These are phyloP conservation scores for Xylariaceae sp. DNA, from an alignment of 2,329 filamentous ascomycete genomes.

Conservation along the genomic window DNA sequence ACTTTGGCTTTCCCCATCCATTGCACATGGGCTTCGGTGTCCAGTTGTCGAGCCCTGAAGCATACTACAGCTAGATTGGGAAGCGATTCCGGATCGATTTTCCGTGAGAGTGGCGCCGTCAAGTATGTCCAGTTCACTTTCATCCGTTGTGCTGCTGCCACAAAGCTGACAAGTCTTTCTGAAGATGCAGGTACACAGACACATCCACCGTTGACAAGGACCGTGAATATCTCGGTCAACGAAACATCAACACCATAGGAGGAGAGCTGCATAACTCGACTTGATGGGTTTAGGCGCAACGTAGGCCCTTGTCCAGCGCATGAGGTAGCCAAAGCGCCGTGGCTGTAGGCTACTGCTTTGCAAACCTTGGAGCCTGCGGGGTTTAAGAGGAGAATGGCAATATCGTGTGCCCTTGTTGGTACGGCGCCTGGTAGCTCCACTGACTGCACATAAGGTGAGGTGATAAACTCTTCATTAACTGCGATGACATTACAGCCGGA, in stretches of 20 bases:
- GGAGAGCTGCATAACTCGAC: constrained; percentile 58
- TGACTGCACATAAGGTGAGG: constrained; percentile 33
- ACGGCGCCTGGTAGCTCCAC: constrained; percentile 27
- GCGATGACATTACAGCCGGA: constrained; percentile 41
- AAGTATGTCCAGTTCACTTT: constrained; percentile 43
- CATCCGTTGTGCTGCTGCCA: constrained; percentile 41
- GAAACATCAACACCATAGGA: constrained; percentile 55
- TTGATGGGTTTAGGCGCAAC: constrained; percentile 47
- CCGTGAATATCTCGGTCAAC: constrained; percentile 52
- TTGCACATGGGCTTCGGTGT: constrained; percentile 46
- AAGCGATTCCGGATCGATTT: constrained; percentile 26
- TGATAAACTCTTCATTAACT: constrained; percentile 42
- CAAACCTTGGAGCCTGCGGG: constrained; percentile 56
- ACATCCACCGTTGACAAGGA: constrained; percentile 49
- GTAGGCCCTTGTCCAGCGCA: constrained; percentile 50
- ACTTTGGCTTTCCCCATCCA: constrained; percentile 47
- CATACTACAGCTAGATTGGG: constrained; percentile 32
- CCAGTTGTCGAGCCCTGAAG: constrained; percentile 47
- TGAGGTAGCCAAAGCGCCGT: constrained; percentile 55
- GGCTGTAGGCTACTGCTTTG: constrained; percentile 62
- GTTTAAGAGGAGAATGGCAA: constrained; percentile 61
- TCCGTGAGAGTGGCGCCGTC: constrained; percentile 50
- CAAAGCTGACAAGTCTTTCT: constrained; percentile 42
- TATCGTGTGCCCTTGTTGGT: constrained; percentile 41
- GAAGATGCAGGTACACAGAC: constrained; percentile 47